phyloP scores from a whole-genome alignment of 2,329 filamentous ascomycete genomes.

The Cryphonectria japonica region DNA sequence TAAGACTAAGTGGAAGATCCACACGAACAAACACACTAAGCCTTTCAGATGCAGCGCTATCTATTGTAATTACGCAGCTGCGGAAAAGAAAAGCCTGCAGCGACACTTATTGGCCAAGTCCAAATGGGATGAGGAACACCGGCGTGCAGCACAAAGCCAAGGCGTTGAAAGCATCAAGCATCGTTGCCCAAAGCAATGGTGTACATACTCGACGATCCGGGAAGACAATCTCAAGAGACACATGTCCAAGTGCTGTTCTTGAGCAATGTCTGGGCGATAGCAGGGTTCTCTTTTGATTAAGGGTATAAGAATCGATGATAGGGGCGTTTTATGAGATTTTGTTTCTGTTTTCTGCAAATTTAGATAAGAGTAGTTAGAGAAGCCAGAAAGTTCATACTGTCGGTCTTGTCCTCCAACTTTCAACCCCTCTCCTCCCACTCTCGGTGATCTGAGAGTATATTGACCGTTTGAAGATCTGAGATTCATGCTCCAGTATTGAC shows the following conservation, averaged over 20 bases:
- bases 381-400: background rate
- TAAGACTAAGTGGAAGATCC: conserved; percentile 24
- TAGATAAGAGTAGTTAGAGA: background rate
- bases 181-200: conserved; percentile 16
- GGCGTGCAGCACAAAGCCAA: conserved; percentile 12
- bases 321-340: no score
- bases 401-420: background rate
- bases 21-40: conserved; percentile 29
- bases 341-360: background rate
- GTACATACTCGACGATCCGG: conserved; percentile 22
- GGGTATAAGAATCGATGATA: no score
- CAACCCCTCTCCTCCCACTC: background rate
- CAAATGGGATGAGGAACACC: conserved; percentile 25
- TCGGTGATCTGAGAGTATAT: background rate
- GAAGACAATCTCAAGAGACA: conserved; percentile 28
- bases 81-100: conserved; percentile 29
- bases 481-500: no score
- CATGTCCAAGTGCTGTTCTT: conserved; percentile 1
- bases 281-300: no score
- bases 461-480: background rate
- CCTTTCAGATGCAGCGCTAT: conserved; percentile 25
- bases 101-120: conserved; percentile 24
- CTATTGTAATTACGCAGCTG: conserved; percentile 16
- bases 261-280: background rate
- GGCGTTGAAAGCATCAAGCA: conserved; percentile 11